Evolutionary conservation across 768 basidiomycete species (phyloP).

Genomic region (Tremella fuciformis): DNA sequence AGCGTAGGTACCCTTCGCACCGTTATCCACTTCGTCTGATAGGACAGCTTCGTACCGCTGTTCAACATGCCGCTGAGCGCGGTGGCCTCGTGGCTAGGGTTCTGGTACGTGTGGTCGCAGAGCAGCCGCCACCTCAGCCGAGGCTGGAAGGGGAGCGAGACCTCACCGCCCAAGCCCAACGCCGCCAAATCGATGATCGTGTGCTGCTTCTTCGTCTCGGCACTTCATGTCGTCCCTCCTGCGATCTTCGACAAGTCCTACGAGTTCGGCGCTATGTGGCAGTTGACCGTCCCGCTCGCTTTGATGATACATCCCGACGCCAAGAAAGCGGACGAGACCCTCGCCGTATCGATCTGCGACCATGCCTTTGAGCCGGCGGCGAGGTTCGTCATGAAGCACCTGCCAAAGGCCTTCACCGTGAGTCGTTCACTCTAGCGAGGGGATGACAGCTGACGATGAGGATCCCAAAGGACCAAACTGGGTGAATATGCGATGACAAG

Average conservation of each 20-base stretch:
- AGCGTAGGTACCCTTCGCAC: slow-evolving; percentile 28
- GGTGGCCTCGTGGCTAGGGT: slow-evolving; percentile 28
- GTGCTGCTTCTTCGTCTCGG: slow-evolving; percentile 24
- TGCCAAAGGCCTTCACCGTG: slow-evolving; percentile 26
- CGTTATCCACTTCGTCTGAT: slow-evolving; percentile 3
- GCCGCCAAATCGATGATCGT: slow-evolving; percentile 36
- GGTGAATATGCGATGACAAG: too few species aligned
- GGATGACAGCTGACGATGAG: slow-evolving; percentile 7
- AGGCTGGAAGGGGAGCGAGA: slow-evolving; percentile 12
- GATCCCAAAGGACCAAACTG: slow-evolving; percentile 6
- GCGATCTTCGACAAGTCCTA: slow-evolving; percentile 35
- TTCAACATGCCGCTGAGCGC: slow-evolving; percentile 39
- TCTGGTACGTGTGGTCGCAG: slow-evolving; percentile 40
- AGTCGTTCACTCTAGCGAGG: slow-evolving; percentile 1
- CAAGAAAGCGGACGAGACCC: slow-evolving; percentile 26
- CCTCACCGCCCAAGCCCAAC: slow-evolving; percentile 11
- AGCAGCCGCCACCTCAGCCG: slow-evolving; percentile 11
- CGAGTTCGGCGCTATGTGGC: slow-evolving; percentile 44
- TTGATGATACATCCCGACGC: slow-evolving; percentile 31
- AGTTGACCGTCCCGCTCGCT: slow-evolving; percentile 36
- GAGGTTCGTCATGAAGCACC: slow-evolving; percentile 19
- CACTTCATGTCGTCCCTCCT: slow-evolving; percentile 30
- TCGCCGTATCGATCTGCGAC: slow-evolving; percentile 34
- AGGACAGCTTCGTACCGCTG: slow-evolving; percentile 33
- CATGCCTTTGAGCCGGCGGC: slow-evolving; percentile 25